These are phyloP conservation scores for Fistulifera solaris DNA, from an alignment of 108 stramenopile genomes.

Conservation along the genomic window DNA sequence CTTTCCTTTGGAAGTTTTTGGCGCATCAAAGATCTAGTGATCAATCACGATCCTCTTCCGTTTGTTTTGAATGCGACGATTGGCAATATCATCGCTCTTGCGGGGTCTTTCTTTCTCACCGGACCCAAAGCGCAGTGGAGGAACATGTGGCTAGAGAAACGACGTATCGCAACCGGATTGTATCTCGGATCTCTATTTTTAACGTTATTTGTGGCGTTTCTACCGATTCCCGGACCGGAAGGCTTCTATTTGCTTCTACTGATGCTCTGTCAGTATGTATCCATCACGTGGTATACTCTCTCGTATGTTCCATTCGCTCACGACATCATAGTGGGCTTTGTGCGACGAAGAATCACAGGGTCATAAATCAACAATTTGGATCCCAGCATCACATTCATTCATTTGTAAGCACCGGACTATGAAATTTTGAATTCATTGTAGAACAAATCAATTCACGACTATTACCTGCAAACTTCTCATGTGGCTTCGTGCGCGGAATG, in stretches of 20 bases:
- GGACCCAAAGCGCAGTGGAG: slow-evolving; percentile 37
- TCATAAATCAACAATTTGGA: no score
- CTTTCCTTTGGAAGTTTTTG: slow-evolving; percentile 41
- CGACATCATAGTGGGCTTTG: slow-evolving; percentile 10
- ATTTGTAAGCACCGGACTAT: no score
- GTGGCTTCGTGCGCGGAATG: no score
- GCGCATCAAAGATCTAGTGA: slow-evolving; percentile 32
- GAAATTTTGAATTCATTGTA: no score
- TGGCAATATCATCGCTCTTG: slow-evolving; percentile 44
- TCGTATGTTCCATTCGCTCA: slow-evolving; percentile 53
- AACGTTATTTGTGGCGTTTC: slow-evolving; percentile 32
- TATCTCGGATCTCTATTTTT: slow-evolving; percentile 32
- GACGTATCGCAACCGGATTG: slow-evolving; percentile 26
- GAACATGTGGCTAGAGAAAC: slow-evolving; percentile 37
- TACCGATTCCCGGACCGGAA: slow-evolving; percentile 4
- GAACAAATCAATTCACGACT: no score
- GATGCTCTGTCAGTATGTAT: slow-evolving; percentile 37
- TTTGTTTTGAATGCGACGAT: slow-evolving; percentile 43
- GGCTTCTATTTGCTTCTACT: slow-evolving; percentile 34
- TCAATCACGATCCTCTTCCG: slow-evolving; percentile 29
- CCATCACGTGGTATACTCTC: slow-evolving; percentile 50
- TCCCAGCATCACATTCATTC: no score
- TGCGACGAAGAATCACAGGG: neutral
- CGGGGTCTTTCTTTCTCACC: slow-evolving; percentile 45
- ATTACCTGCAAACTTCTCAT: no score